Base-by-base conservation (phyloP, 1,139 yeast species). In the Kodamaea alishanica region DNA sequence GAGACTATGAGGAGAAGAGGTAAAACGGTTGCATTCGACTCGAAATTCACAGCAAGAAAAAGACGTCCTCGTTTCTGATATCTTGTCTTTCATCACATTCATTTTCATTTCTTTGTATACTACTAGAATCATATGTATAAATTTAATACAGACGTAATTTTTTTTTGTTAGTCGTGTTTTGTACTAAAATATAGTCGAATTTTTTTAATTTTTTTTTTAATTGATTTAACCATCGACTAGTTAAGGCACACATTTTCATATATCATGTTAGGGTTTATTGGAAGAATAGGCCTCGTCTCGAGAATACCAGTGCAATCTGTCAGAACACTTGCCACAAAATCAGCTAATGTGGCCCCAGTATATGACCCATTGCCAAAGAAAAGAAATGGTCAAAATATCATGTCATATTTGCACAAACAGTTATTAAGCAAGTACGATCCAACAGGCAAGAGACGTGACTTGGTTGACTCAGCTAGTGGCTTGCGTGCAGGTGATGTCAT, bases 1-100 rank as follows among this genome's bases (percentile, higher is more conserved):
- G 96, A 87, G 40, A 72, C 90, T 38, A 87, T 85, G 92, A 83
- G 84, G 58, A 85, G 84, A 61, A 79, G 97, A 58, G 98, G 98
- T 42, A 85, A 85, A 58, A 70, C 67, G 33, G 97, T 90, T 10
- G 96, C 97, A 3, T 74, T 74, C 47, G 98, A 92, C 60, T 85
- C 96, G 41, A 88, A 84, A 60, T 92, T 83, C 63, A 87, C 97
- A 3, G 98, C 95, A 32, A 79, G 99, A 66, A 84, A 84, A 73
- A 83, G 99, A 76, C 79, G 85, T 51, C 81, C 95, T 20, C 75
- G 86, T 52, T 92, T 92, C 62, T 90, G 59, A 15, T 3, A 46
- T n/a, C 23, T 8, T 20, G 20, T 20, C 8, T 28, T 12, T 34
- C 26, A 34, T 6, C 12, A 31, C 15, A 12, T 11, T 26, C 24